Conservation (phyloP, 2,329 filamentous ascomycete genomes). For the Talaromyces sp. region DNA sequence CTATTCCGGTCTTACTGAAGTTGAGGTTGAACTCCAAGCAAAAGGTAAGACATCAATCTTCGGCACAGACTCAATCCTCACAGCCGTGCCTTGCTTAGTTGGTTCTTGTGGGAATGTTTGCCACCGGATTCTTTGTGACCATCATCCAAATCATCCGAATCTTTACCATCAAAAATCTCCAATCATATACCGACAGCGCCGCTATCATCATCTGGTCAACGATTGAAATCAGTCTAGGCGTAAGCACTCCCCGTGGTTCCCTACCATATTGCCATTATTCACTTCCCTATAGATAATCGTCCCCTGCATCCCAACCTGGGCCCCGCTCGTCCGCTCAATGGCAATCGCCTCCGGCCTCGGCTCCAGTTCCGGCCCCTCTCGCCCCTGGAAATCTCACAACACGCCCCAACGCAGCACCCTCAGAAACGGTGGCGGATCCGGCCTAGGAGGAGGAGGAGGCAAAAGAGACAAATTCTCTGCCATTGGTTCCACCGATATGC, state of each 20-base stretch:
- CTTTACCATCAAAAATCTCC: constrained; percentile 48
- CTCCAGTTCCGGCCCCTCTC: constrained; percentile 1
- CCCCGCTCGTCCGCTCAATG: constrained; percentile 39
- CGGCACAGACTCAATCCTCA: background rate
- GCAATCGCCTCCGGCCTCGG: constrained; percentile 8
- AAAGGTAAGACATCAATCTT: background rate
- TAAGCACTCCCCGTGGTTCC: constrained; percentile 4
- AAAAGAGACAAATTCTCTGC: background rate
- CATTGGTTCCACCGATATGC: background rate
- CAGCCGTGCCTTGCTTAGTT: constrained; percentile 28
- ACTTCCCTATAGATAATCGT: constrained; percentile 35
- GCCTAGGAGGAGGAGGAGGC: background rate
- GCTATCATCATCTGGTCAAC: constrained; percentile 48
- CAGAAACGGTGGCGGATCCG: background rate
- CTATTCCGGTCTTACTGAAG: background rate
- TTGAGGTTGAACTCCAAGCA: background rate
- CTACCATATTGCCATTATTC: background rate
- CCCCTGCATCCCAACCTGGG: constrained; percentile 46
- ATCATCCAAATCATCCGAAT: constrained; percentile 54
- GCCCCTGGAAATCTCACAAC: background rate
- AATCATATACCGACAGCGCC: constrained; percentile 48
- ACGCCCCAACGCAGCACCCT: background rate
- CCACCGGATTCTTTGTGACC: constrained; percentile 53
- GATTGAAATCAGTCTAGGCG: constrained; percentile 48
- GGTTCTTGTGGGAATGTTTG: constrained; percentile 47